Conservation (phyloP, 2,329 filamentous ascomycete genomes). For the Nigrograna mackinnonii region DNA sequence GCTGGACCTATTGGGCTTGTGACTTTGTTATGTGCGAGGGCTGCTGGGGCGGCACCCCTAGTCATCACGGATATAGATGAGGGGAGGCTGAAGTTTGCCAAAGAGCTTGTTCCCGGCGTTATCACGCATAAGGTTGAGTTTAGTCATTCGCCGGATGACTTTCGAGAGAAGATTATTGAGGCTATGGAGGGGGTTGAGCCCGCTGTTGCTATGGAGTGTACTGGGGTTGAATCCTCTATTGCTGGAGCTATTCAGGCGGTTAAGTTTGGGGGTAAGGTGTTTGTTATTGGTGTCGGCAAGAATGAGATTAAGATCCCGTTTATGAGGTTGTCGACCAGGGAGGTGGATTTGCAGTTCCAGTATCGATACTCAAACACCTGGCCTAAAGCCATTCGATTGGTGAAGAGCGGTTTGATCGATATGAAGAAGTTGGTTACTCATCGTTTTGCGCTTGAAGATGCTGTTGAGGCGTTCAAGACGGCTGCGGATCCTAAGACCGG, state of each 20-base stretch:
- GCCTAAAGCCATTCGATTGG: conserved; percentile 87
- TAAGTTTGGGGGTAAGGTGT: conserved; percentile 96
- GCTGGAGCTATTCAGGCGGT: conserved; percentile 83
- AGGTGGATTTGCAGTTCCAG: conserved; percentile 95
- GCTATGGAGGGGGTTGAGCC: conserved; percentile 81
- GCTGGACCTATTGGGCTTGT: conserved; percentile 94
- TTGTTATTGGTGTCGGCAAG: conserved; percentile 93
- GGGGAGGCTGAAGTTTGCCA: conserved; percentile 81
- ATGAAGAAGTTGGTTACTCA: conserved; percentile 85
- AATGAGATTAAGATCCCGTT: conserved; percentile 96
- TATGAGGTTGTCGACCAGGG: conserved; percentile 86
- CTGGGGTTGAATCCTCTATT: conserved; percentile 89
- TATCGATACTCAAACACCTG: conserved; percentile 97
- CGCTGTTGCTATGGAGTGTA: conserved; percentile 85
- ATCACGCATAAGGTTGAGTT: conserved; percentile 78
- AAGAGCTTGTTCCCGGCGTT: conserved; percentile 77
- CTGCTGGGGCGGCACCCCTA: conserved; percentile 86
- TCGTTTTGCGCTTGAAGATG: conserved; percentile 82
- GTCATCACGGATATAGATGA: conserved; percentile 96
- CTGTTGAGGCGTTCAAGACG: conserved; percentile 85
- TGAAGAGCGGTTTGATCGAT: conserved; percentile 83
- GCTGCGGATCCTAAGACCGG: conserved; percentile 86
- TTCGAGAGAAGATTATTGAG: conserved; percentile 69
- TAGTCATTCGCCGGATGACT: conserved; percentile 67
- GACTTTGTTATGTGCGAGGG: conserved; percentile 79